These are phyloP conservation scores for Magnusiomyces sp. DNA, from an alignment of 1,139 yeast species.

Conservation along the genomic window DNA sequence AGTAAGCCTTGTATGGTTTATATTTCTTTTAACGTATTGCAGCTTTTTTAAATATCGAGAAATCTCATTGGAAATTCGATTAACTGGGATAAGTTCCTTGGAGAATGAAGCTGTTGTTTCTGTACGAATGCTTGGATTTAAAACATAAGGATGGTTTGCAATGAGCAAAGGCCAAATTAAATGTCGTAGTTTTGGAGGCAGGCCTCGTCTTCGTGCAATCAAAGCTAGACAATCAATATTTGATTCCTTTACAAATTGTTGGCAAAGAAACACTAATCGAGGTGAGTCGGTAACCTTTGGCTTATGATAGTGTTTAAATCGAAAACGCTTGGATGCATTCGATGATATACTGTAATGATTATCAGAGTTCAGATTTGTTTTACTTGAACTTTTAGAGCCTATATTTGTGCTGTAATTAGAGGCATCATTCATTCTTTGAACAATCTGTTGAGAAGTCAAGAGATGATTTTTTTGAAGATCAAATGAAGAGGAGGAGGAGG, in stretches of 20 bases:
- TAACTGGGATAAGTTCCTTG: slow-evolving; percentile 20
- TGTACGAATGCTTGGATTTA: slow-evolving; percentile 51
- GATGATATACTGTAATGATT: no score
- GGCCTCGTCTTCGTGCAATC: slow-evolving; percentile 73
- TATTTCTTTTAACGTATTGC: not conserved
- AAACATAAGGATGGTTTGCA: slow-evolving; percentile 77
- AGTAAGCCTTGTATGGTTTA: not conserved
- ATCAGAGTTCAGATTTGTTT: no score
- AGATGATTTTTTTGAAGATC: slow-evolving; percentile 11
- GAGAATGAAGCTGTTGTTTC: slow-evolving; percentile 6
- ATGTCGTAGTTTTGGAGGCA: slow-evolving; percentile 74
- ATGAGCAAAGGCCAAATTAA: slow-evolving; percentile 79
- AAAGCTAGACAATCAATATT: slow-evolving; percentile 67
- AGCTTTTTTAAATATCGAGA: slow-evolving; percentile 22
- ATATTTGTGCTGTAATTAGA: no score
- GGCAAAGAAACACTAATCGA: slow-evolving; percentile 27
- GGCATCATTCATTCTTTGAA: no score
- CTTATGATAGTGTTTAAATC: slow-evolving; percentile 32
- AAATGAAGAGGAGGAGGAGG: slow-evolving; percentile 2
- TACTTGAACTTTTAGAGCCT: no score
- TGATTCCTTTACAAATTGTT: slow-evolving; percentile 39
- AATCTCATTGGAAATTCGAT: slow-evolving; percentile 30
- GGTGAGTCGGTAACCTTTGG: slow-evolving; percentile 34
- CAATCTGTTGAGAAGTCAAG: slow-evolving; percentile 3
- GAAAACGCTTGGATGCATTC: slow-evolving; percentile 8